Percentiles rank a stretch among this genome's conserved stretches.
These are phyloP conservation scores for Cicer pinnatifidum DNA, from an alignment of 306 rosid species.

Conservation along the genomic window DNA sequence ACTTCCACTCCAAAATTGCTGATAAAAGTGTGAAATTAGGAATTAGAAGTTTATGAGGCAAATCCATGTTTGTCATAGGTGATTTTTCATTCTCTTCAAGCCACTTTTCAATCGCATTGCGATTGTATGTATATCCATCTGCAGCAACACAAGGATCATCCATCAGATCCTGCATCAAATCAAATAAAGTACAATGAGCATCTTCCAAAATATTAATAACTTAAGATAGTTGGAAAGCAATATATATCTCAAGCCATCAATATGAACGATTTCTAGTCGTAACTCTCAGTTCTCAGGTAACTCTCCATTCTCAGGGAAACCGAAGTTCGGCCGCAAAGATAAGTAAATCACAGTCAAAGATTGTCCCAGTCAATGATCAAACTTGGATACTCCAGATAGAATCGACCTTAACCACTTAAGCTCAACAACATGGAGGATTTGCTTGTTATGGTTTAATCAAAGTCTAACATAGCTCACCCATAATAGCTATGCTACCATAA, in stretches of 20 bases:
- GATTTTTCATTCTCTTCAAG: slow-evolving; percentile 66
- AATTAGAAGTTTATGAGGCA: slow-evolving; percentile 68
- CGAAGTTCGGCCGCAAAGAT: no score
- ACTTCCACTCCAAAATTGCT: slow-evolving; percentile 93
- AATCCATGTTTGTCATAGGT: slow-evolving; percentile 77
- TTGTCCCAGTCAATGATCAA: no score
- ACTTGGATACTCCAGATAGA: no score
- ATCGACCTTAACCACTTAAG: no score
- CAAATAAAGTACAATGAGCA: slow-evolving; percentile 27
- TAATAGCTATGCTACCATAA: no score
- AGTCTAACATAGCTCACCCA: no score
- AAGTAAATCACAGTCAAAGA: no score
- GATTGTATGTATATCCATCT: slow-evolving; percentile 91
- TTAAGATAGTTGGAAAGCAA: slow-evolving; percentile 17
- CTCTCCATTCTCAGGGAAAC: no score
- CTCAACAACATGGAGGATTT: no score
- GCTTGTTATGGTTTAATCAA: no score
- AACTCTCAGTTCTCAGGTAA: no score
- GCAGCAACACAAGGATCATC: slow-evolving; percentile 93
- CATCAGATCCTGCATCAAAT: slow-evolving; percentile 76
- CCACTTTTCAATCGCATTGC: slow-evolving; percentile 76
- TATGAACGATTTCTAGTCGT: neutral
- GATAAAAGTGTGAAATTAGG: slow-evolving; percentile 86
- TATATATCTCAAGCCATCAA: slow-evolving; percentile 30
- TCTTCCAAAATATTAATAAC: slow-evolving; percentile 14